phyloP scores from a whole-genome alignment of 805 yeast genomes.

The Hanseniaspora vineae region DNA sequence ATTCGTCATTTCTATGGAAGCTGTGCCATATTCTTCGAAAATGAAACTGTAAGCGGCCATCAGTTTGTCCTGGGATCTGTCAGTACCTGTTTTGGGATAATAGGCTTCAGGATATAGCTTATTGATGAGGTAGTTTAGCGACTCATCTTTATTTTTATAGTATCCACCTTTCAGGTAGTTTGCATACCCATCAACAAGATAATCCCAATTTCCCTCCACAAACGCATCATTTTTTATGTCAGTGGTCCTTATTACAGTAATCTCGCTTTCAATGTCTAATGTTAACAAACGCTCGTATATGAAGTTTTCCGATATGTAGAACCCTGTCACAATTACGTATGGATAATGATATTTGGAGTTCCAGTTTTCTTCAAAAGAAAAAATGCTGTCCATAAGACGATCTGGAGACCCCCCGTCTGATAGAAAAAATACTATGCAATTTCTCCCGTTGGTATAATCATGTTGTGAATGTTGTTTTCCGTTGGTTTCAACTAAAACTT shows the following conservation, averaged over 20 bases:
- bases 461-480: background rate
- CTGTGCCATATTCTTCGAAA: slow-evolving; percentile 3
- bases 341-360: slow-evolving; percentile 2
- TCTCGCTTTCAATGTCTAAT: background rate
- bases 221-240: slow-evolving; percentile 1
- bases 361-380: background rate
- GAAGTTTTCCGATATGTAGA: background rate
- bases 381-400: background rate
- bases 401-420: background rate
- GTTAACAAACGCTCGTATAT: background rate
- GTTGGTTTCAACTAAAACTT: background rate
- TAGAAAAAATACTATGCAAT: slow-evolving; percentile 2
- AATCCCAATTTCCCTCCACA: slow-evolving; percentile 1
- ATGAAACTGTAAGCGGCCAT: background rate
- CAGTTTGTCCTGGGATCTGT: background rate
- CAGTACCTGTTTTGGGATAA: background rate
- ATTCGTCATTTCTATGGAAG: slow-evolving; percentile 2
- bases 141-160: background rate
- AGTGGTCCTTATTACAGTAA: slow-evolving; percentile 1
- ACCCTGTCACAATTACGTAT: slow-evolving; percentile 1
- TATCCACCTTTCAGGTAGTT: background rate
- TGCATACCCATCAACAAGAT: slow-evolving; percentile 1
- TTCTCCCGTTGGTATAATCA: background rate
- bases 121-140: slow-evolving; percentile 1
- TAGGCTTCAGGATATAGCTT: slow-evolving; percentile 1